Evolutionary conservation across 23 red algal genomes (phyloP), one percentile per base, ranked within the genome.

Genomic region (Gracilariopsis chorda): DNA sequence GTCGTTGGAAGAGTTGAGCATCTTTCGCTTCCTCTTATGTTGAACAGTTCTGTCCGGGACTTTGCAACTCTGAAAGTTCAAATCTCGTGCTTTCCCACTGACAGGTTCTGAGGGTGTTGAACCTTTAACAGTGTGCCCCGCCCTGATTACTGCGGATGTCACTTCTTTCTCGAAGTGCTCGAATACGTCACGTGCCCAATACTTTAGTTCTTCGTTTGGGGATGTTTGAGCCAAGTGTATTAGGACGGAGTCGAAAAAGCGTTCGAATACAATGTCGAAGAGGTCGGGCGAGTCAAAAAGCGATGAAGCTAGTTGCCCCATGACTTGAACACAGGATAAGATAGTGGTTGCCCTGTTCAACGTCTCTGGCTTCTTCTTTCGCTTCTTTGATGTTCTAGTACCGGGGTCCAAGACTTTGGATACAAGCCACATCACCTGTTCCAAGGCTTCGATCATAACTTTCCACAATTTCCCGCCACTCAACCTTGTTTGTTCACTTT

Each of bases 161-260:
- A 73, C 8, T 7, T 73, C 67, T 42, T 73, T 73, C 28, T 73
- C 67, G 47, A 73, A 73, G 67, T 73, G 67, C 28, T 73, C 67
- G 67, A 73, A 73, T 20, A 73, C 67, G 47, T 27, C 47, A 1
- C 67, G 17, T n/a, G 67, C 47, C 67, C 67, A 73, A 12, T 73
- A 23, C 32, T 17, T 46, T 19, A 73, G 40, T 20, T 45, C 47
- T n/a, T 0, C 39, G 20, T 73, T 9, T 17, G 42, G 30, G 21
- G 67, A 23, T 36, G 67, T 42, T 24, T 73, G 67, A 45, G 40
- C 67, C 24, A 73, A 73, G 40, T 73, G 67, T 7, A 35, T 20
- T 17, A 73, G 47, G 0, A 42, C 47, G n/a, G 40, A 37, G 0
- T 73, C 4, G 17, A 73, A 73, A 24, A 73, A 73, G 5, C 11